Conservation (phyloP, 164 flowering plant species). For the Santalum album region DNA sequence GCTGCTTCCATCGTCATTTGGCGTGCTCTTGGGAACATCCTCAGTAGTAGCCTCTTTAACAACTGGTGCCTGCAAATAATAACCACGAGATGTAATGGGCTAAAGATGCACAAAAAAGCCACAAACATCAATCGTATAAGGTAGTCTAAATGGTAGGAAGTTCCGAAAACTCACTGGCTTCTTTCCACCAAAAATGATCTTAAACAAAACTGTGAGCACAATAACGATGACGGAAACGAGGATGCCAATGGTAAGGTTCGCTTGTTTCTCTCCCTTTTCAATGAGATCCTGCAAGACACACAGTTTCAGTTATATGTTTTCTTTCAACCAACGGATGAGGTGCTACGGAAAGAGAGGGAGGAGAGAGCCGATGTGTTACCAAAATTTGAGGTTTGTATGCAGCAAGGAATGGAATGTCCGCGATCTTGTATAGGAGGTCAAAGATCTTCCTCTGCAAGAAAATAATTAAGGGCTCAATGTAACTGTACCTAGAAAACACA, state of each 20-base stretch:
- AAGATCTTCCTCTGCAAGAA: conserved; percentile 68
- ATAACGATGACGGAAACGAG: conserved; percentile 47
- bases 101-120: background rate
- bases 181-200: conserved; percentile 78
- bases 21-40: conserved; percentile 19
- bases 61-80: conserved; percentile 18
- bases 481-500: too few relatives aligned
- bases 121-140: background rate
- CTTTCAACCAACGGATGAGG: background rate
- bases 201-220: conserved; percentile 37
- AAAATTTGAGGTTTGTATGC: conserved; percentile 46
- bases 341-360: background rate
- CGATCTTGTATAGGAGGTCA: conserved; percentile 69
- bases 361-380: conserved; percentile 31
- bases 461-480: background rate
- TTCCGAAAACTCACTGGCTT: conserved; percentile 39
- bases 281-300: conserved; percentile 52
- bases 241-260: conserved; percentile 65
- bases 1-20: conserved; percentile 23
- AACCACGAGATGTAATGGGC: too few relatives aligned
- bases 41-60: conserved; percentile 8
- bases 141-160: background rate
- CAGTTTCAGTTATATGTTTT: background rate
- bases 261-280: conserved; percentile 82
- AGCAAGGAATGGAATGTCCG: conserved; percentile 65